Conservation (phyloP, 495 filamentous ascomycete genomes). For the Aspergillus cristatus region DNA sequence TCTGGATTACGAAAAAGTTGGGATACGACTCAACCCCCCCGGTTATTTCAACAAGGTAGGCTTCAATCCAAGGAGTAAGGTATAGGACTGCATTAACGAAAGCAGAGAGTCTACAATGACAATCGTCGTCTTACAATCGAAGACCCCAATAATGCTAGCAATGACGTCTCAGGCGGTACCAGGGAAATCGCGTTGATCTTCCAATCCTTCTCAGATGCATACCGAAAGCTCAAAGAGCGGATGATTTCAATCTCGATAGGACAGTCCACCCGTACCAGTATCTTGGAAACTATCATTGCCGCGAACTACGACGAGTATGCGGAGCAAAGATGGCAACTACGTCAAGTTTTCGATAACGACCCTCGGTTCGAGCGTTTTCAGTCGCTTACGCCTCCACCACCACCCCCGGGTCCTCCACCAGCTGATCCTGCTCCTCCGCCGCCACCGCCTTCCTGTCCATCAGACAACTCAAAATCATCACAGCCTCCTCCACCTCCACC, state of each 20-base stretch:
- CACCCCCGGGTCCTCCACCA: conserved; percentile 16
- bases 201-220: conserved; percentile 53
- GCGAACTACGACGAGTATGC: conserved; percentile 65
- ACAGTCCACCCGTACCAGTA: conserved; percentile 32
- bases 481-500: conserved; percentile 5
- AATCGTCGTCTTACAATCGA: conserved; percentile 60
- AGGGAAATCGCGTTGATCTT: conserved; percentile 54
- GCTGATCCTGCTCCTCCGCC: conserved; percentile 17
- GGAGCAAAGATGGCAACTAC: conserved; percentile 48
- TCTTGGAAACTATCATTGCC: conserved; percentile 56
- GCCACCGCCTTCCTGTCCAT: conserved; percentile 11
- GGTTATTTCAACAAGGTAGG: conserved; percentile 64
- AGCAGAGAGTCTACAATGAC: conserved; percentile 27
- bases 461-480: conserved; percentile 1
- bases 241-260: conserved; percentile 38
- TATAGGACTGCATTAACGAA: conserved; percentile 1
- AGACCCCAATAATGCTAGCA: conserved; percentile 74
- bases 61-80: conserved; percentile 1
- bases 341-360: conserved; percentile 33
- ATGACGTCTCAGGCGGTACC: conserved; percentile 83
- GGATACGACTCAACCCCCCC: conserved; percentile 67
- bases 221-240: conserved; percentile 41
- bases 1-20: conserved; percentile 56
- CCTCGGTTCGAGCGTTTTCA: conserved; percentile 29
- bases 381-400: conserved; percentile 23